A percentile compares a stretch with the other conserved stretches of the same genome.
Conservation (phyloP, 306 rosid species). For the Purshia tridentata region DNA sequence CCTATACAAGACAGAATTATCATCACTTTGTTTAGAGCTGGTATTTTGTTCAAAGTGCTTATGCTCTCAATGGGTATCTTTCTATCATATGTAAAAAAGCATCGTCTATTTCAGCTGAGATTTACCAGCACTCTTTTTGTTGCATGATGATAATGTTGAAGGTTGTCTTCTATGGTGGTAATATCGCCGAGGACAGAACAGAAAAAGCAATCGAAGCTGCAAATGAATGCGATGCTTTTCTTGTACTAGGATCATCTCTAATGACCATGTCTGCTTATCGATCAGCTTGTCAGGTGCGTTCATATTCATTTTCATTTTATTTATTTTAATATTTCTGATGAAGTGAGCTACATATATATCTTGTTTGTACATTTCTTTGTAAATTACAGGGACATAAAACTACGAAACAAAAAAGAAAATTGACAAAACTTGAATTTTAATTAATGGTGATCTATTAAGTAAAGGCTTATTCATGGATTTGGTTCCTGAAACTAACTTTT, state of each 20-base stretch:
- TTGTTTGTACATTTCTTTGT: not conserved
- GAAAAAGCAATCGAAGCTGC: slow-evolving; percentile 71
- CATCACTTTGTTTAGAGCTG: too few relatives aligned
- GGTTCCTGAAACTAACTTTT: too few relatives aligned
- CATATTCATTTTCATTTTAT: not conserved
- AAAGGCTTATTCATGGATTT: too few relatives aligned
- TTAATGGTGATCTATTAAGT: too few relatives aligned
- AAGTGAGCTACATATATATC: not conserved
- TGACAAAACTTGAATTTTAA: too few relatives aligned
- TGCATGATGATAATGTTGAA: slow-evolving; percentile 39
- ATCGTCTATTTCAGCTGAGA: too few relatives aligned
- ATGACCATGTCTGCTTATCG: slow-evolving; percentile 97
- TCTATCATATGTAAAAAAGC: too few relatives aligned
- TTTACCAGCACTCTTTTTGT: too few relatives aligned
- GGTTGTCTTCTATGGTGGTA: slow-evolving; percentile 96
- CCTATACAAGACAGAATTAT: too few relatives aligned
- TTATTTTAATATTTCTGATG: not conserved
- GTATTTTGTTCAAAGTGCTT: too few relatives aligned
- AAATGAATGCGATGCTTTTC: slow-evolving; percentile 85
- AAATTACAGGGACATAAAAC: not conserved
- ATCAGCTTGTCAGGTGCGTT: slow-evolving; percentile 83
- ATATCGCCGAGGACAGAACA: slow-evolving; percentile 87
- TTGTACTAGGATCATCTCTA: slow-evolving; percentile 81
- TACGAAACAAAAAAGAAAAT: too few relatives aligned
- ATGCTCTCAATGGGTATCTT: too few relatives aligned